These are phyloP conservation scores for Phytophthora multivora DNA, from an alignment of 352 stramenopile genomes.

Conservation along the genomic window DNA sequence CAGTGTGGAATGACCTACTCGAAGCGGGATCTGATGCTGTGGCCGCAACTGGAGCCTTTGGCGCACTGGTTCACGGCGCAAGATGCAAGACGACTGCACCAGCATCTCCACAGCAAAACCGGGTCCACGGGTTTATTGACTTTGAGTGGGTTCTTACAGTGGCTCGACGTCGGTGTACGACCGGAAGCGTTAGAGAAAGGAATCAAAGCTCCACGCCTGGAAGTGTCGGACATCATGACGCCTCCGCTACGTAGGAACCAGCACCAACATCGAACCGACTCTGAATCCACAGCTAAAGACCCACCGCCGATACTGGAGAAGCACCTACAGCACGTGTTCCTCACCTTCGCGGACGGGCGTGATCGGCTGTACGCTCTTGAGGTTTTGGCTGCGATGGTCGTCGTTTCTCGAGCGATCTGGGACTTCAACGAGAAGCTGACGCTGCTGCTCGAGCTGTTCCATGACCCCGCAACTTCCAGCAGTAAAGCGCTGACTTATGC, in stretches of 20 bases:
- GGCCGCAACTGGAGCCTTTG: constrained; percentile 63
- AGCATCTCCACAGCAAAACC: constrained; percentile 32
- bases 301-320: constrained; percentile 47
- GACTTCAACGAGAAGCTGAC: constrained; percentile 55
- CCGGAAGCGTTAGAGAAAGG: constrained; percentile 1
- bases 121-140: constrained; percentile 40
- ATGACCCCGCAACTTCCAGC: constrained; percentile 37
- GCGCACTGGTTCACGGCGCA: constrained; percentile 68
- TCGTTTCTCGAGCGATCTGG: constrained; percentile 73
- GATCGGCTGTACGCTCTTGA: constrained; percentile 58
- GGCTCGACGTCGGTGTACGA: constrained; percentile 34
- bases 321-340: constrained; percentile 66
- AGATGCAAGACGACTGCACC: constrained; percentile 45
- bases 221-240: constrained; percentile 53
- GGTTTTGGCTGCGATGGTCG: constrained; percentile 60
- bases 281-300: not conserved
- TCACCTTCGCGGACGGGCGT: constrained; percentile 42
- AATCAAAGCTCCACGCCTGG: constrained; percentile 3
- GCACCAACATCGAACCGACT: not conserved
- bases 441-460: constrained; percentile 62
- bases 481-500: constrained; percentile 10
- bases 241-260: constrained; percentile 30
- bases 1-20: constrained; percentile 59
- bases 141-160: constrained; percentile 53
- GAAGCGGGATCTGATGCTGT: constrained; percentile 54